Percentiles rank a stretch among this genome's conserved stretches.
phyloP scores from a whole-genome alignment of 139 green algal species.

The Ettlia oleoabundans region DNA sequence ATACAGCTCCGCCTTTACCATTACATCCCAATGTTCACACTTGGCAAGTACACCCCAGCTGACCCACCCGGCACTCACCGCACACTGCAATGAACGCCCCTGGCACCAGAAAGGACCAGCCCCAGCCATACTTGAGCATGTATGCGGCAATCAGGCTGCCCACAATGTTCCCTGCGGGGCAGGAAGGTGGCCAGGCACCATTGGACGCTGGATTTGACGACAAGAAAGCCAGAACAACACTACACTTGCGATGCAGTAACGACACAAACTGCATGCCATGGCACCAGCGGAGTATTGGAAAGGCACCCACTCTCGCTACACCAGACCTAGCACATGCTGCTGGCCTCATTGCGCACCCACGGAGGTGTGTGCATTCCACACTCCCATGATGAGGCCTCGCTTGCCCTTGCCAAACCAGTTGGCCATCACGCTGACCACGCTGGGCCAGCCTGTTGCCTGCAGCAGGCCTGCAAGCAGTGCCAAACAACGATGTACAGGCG shows the following conservation, averaged over 20 bases:
- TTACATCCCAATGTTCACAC: background rate
- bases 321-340: background rate
- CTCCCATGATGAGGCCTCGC: slow-evolving; percentile 92
- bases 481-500: background rate
- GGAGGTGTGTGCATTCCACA: slow-evolving; percentile 97
- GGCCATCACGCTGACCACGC: slow-evolving; percentile 91
- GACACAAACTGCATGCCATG: no score
- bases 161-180: slow-evolving; percentile 80
- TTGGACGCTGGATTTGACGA: no score
- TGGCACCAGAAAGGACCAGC: slow-evolving; percentile 89
- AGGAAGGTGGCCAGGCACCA: no score
- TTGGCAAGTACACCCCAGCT: background rate
- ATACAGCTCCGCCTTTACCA: background rate
- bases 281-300: no score
- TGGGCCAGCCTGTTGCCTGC: slow-evolving; percentile 94
- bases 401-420: slow-evolving; percentile 97
- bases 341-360: slow-evolving; percentile 56
- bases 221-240: no score
- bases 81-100: slow-evolving; percentile 54
- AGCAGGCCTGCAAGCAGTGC: slow-evolving; percentile 71
- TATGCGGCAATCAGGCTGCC: slow-evolving; percentile 83
- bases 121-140: slow-evolving; percentile 84
- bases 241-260: no score
- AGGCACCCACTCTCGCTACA: background rate
- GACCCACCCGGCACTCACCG: background rate